Conservation (phyloP, 805 yeast species). For the Isabelozyma pseudorhagii region DNA sequence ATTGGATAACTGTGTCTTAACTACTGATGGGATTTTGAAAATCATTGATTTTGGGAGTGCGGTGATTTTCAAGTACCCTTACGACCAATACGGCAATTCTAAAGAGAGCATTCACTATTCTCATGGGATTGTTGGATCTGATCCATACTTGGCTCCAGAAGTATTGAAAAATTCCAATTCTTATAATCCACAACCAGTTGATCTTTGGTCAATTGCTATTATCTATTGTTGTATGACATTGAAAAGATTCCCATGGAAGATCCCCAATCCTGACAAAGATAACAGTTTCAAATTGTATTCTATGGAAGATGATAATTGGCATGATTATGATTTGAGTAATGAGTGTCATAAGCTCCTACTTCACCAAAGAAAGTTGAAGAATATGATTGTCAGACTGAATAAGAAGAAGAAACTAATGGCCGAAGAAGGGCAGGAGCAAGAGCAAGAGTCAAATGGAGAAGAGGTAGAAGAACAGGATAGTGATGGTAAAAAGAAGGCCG, state of each 20-base stretch:
- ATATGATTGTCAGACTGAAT: constrained; percentile 39
- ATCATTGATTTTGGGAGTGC: constrained; percentile 84
- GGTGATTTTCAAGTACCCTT: constrained; percentile 80
- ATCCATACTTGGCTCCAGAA: constrained; percentile 90
- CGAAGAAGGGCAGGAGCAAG: constrained; percentile 7
- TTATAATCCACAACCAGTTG: constrained; percentile 91
- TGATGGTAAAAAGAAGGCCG: neutral
- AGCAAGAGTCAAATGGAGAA: neutral
- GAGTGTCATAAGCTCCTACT: constrained; percentile 65
- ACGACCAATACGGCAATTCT: constrained; percentile 45
- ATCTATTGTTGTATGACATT: constrained; percentile 90
- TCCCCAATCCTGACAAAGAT: constrained; percentile 73
- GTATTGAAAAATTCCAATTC: constrained; percentile 58
- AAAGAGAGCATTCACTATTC: constrained; percentile 64
- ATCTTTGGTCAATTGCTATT: constrained; percentile 90
- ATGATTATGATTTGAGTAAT: constrained; percentile 71
- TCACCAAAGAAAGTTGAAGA: constrained; percentile 56
- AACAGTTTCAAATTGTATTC: constrained; percentile 81
- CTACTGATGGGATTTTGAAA: constrained; percentile 68
- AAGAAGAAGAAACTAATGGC: constrained; percentile 31
- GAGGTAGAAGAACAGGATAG: constrained; percentile 1
- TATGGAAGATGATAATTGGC: constrained; percentile 74
- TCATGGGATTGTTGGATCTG: constrained; percentile 81
- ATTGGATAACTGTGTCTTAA: constrained; percentile 79
- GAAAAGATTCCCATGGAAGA: constrained; percentile 93